Conservation (phyloP, 2,329 filamentous ascomycete genomes). For the Whalleya microplaca region DNA sequence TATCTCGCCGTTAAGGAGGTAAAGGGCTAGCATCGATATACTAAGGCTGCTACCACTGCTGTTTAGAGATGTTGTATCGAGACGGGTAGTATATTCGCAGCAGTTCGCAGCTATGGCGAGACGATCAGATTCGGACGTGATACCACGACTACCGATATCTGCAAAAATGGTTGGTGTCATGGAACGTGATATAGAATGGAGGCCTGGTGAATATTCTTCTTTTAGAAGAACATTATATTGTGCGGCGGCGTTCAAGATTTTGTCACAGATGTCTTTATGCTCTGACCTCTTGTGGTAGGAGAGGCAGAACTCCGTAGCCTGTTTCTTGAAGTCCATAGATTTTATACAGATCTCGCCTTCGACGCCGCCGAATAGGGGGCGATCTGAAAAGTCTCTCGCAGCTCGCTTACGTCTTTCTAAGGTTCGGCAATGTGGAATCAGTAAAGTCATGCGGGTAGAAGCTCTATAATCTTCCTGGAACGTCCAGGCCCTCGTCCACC, state of each 20-base stretch:
- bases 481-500: conserved; percentile 38
- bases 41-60: conserved; percentile 29
- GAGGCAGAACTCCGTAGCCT: conserved; percentile 34
- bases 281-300: conserved; percentile 24
- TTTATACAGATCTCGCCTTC: conserved; percentile 33
- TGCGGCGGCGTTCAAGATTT: conserved; percentile 29
- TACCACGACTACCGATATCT: conserved; percentile 30
- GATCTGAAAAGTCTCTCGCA: conserved; percentile 12
- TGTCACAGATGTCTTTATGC: conserved; percentile 27
- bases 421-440: conserved; percentile 31
- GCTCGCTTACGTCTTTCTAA: conserved; percentile 31
- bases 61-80: conserved; percentile 29
- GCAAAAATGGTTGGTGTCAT: conserved; percentile 36
- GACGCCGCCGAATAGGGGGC: conserved; percentile 26
- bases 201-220: conserved; percentile 17
- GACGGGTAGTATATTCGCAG: conserved; percentile 32
- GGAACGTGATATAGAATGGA: conserved; percentile 29
- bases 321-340: conserved; percentile 30
- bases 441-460: conserved; percentile 33
- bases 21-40: conserved; percentile 32
- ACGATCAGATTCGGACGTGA: conserved; percentile 32
- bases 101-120: conserved; percentile 37
- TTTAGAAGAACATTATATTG: conserved; percentile 36
- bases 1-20: conserved; percentile 36
- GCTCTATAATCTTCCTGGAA: conserved; percentile 37